Conservation (phyloP, 192 early-diverging fungal species). For the Coemansia sp. region DNA sequence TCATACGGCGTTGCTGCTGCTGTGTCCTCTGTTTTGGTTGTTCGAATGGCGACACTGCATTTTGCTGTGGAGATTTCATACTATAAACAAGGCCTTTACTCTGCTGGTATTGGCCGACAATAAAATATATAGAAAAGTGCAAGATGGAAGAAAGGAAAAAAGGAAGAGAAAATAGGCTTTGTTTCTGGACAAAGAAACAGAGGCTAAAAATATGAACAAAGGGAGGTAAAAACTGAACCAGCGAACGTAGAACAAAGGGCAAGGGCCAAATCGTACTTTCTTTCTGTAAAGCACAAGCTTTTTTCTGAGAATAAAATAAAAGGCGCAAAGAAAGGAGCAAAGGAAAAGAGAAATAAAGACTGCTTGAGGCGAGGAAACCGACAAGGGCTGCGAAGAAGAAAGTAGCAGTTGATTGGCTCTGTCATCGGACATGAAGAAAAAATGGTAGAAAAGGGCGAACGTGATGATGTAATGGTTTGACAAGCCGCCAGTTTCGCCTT, state of each 20-base stretch:
- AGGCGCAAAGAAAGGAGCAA: not conserved
- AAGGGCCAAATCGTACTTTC: not conserved
- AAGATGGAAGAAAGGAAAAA: not conserved
- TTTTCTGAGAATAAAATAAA: not conserved
- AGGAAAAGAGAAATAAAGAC: too few species aligned
- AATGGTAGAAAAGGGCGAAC: too few species aligned
- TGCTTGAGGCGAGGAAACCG: too few species aligned
- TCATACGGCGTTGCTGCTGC: conserved; percentile 3
- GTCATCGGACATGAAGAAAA: too few species aligned
- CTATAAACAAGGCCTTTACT: not conserved
- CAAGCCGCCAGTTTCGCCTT: too few species aligned
- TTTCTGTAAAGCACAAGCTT: not conserved
- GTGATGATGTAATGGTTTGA: not conserved
- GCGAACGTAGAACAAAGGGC: not conserved
- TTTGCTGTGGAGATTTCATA: conserved; percentile 11
- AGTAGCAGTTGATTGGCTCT: too few species aligned
- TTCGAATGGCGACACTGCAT: conserved; percentile 2
- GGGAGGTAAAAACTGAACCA: not conserved
- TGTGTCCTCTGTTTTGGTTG: not conserved
- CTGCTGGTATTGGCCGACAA: not conserved
- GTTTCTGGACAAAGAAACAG: not conserved
- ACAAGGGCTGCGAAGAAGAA: too few species aligned
- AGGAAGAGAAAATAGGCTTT: conserved; percentile 2
- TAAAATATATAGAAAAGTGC: not conserved
- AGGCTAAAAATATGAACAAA: not conserved